Evolutionary conservation across 2,329 filamentous ascomycete species (phyloP), one percentile per base, ranked within the genome.

Genomic region (Pseudocercospora musae): DNA sequence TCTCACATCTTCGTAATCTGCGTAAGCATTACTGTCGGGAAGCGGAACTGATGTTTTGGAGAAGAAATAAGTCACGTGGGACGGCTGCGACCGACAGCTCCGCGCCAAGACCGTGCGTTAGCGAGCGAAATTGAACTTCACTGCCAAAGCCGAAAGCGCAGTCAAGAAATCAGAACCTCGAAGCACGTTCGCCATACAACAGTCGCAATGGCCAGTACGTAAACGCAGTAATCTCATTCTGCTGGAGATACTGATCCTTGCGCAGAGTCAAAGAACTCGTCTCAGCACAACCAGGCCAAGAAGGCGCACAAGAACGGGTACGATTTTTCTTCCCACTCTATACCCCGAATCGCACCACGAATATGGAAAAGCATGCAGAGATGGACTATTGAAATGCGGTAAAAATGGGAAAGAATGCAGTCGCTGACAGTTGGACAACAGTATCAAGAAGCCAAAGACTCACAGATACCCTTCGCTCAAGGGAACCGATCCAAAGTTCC

Each of bases 401-500:
- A 2, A 21, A 29, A 29, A 27, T 23, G 27, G 50, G 33, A 56
- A 23, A 62, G 55, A 53, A 62, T 20, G 21, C 50, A 50, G 60
- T 46, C 62, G 59, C 60, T 64, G 57, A 63, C 40, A 50, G 52
- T 52, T 27, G 31, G 49, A 53, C 31, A 59, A 71, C 80, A 97
- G 94, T 85, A 99, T 99, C 88, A 98, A 98, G 90, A 98, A 97
- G 90, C 95, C 95, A 72, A 97, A 96, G 89, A 98, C 95, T 79
- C 88, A 93, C 83, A 88, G 95, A 86, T 99, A 99, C 86, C 95
- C 95, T 72, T 98, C 94, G 75, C 89, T 99, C 78, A 97, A 97
- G 81, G 95, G 95, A 77, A 95, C 92, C 81, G 95, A 99, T 85
- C 93, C 95, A 80, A 99, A 99, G 89, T 99, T 99, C 88, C 90